A percentile compares a stretch with the other conserved stretches of the same genome.
These are phyloP conservation scores for Caryocar brasiliense DNA, from an alignment of 441 rosid species.

Conservation along the genomic window DNA sequence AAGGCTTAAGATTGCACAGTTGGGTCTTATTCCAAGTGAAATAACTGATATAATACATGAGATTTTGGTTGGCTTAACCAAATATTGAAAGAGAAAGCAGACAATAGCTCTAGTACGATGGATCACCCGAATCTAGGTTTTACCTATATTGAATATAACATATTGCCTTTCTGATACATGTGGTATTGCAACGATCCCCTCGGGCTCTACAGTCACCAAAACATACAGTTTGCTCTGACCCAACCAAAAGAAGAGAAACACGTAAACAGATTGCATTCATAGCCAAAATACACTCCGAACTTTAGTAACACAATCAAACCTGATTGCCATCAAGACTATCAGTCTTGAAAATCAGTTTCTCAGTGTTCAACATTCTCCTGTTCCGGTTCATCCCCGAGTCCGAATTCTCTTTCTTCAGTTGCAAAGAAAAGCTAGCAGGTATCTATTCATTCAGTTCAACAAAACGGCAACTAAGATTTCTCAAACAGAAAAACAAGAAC, in stretches of 20 bases:
- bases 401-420: constrained; percentile 36
- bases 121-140: constrained; percentile 1
- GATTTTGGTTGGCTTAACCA: background rate
- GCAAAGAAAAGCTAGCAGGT: constrained; percentile 60
- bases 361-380: constrained; percentile 66
- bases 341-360: constrained; percentile 64
- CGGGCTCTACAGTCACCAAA: constrained; percentile 68
- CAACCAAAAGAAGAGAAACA: background rate
- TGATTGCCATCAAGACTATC: constrained; percentile 33
- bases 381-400: constrained; percentile 22
- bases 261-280: background rate
- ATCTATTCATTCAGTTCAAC: constrained; percentile 26
- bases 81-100: background rate
- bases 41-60: background rate
- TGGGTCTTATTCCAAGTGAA: background rate
- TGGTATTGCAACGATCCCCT: constrained; percentile 71
- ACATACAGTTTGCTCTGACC: constrained; percentile 44
- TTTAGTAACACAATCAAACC: constrained; percentile 26
- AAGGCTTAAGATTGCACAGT: too few relatives aligned
- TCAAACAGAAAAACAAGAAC: constrained; percentile 8
- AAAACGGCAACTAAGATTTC: background rate
- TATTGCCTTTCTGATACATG: constrained; percentile 40
- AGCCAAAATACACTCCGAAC: background rate
- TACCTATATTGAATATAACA: constrained; percentile 76
- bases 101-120: background rate